Conservation (phyloP, 1,284 basidiomycete genomes). For the Puccinia polysora region DNA sequence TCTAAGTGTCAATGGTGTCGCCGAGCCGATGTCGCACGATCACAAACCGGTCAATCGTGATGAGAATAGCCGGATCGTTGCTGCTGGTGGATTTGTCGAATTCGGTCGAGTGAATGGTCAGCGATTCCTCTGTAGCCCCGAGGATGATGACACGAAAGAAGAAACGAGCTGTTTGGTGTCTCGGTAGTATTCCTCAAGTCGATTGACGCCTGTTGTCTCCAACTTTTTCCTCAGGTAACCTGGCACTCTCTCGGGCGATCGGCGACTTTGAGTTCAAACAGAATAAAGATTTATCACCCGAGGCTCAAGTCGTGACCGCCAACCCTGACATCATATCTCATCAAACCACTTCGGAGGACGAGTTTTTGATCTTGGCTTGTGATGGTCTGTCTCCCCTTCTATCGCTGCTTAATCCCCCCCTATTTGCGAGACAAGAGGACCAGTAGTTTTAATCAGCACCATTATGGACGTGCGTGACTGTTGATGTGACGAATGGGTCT, state of each 20-base stretch:
- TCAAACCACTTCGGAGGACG: conserved; percentile 77
- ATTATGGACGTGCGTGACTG: conserved; percentile 7
- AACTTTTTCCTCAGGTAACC: conserved; percentile 65
- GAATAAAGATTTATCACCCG: conserved; percentile 71
- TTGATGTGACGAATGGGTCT: background rate
- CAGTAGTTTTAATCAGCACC: background rate
- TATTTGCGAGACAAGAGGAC: background rate
- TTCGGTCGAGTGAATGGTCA: conserved; percentile 93
- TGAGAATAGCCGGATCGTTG: conserved; percentile 79
- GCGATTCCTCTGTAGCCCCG: too few relatives aligned
- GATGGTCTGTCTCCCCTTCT: conserved; percentile 64
- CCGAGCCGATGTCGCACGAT: conserved; percentile 82
- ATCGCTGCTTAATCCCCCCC: background rate
- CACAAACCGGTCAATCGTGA: conserved; percentile 87
- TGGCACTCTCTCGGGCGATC: conserved; percentile 88
- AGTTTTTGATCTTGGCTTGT: conserved; percentile 92
- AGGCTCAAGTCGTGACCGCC: conserved; percentile 91
- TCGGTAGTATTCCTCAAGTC: background rate
- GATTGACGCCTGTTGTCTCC: background rate
- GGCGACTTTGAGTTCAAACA: conserved; percentile 99
- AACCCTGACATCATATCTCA: conserved; percentile 87
- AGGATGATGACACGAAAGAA: too few relatives aligned
- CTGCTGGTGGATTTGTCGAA: conserved; percentile 95
- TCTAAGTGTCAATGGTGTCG: conserved; percentile 77
- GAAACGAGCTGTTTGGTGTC: too few relatives aligned